Evolutionary conservation across 371 early-diverging fungal species (phyloP).

Genomic region (Enterocytospora artemiae): DNA sequence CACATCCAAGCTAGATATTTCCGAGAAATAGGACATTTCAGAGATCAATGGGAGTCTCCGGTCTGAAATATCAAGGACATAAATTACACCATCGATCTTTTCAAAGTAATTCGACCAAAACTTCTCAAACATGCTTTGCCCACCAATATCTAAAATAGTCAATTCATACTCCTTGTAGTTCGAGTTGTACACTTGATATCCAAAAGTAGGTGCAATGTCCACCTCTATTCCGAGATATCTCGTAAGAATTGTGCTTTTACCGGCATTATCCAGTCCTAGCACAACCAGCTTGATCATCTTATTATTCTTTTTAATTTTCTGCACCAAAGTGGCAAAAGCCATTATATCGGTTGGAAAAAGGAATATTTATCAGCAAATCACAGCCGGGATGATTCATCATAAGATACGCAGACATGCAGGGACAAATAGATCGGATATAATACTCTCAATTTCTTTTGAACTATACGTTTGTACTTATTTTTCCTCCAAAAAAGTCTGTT

Average conservation of each 20-base stretch:
- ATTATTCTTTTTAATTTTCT: constrained; percentile 59
- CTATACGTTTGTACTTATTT: no score
- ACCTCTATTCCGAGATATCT: constrained; percentile 62
- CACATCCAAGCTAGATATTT: constrained; percentile 71
- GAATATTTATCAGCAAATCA: no score
- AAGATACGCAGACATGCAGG: no score
- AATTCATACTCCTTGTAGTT: constrained; percentile 62
- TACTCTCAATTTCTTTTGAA: no score
- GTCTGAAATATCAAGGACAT: constrained; percentile 92
- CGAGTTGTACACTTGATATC: constrained; percentile 41
- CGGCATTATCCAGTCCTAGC: constrained; percentile 94
- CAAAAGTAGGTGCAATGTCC: constrained; percentile 51
- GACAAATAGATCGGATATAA: no score
- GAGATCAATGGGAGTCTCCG: no score
- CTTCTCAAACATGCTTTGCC: constrained; percentile 82
- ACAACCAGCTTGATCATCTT: constrained; percentile 88
- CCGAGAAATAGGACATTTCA: constrained; percentile 67
- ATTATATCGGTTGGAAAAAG: constrained; percentile 20
- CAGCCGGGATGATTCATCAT: no score
- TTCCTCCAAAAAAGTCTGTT: no score
- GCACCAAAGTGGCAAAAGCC: constrained; percentile 42
- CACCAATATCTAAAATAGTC: constrained; percentile 91
- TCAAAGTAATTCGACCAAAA: constrained; percentile 99
- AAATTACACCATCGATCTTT: constrained; percentile 86
- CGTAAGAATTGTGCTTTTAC: constrained; percentile 92